Conservation (phyloP, 2,329 filamentous ascomycete species). For the Zasmidium citrigriseum region DNA sequence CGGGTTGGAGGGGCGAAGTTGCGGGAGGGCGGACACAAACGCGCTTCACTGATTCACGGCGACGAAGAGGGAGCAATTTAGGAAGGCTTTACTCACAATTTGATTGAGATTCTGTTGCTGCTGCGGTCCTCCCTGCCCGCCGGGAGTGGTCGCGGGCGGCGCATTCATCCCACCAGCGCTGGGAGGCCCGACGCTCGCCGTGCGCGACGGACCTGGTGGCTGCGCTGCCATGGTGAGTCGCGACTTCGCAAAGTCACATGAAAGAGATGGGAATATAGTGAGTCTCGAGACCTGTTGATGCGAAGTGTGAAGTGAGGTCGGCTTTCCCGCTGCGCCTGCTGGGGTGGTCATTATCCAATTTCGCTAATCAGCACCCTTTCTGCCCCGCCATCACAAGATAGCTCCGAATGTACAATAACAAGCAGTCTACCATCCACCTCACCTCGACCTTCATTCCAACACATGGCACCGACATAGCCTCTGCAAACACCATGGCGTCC, state of each 20-base stretch:
- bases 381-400: no score
- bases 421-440: neutral
- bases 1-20: neutral
- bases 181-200: constrained; percentile 37
- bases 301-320: neutral
- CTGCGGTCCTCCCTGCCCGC: constrained; percentile 36
- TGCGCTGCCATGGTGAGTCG: constrained; percentile 36
- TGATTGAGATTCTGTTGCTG: constrained; percentile 73
- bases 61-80: neutral
- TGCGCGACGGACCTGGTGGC: constrained; percentile 37
- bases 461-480: constrained; percentile 1
- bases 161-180: constrained; percentile 43
- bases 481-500: constrained; percentile 8
- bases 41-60: neutral
- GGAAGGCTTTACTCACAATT: constrained; percentile 70
- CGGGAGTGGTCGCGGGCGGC: constrained; percentile 49
- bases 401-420: no score
- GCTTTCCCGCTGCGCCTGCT: no score
- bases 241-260: constrained; percentile 2
- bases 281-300: constrained; percentile 2
- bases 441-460: neutral
- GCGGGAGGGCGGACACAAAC: neutral
- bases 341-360: no score
- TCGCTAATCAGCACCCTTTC: no score
- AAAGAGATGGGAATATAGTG: neutral